Evolutionary conservation across 23 red algal genomes (phyloP).

Genomic region (Agarophyton chilense): DNA sequence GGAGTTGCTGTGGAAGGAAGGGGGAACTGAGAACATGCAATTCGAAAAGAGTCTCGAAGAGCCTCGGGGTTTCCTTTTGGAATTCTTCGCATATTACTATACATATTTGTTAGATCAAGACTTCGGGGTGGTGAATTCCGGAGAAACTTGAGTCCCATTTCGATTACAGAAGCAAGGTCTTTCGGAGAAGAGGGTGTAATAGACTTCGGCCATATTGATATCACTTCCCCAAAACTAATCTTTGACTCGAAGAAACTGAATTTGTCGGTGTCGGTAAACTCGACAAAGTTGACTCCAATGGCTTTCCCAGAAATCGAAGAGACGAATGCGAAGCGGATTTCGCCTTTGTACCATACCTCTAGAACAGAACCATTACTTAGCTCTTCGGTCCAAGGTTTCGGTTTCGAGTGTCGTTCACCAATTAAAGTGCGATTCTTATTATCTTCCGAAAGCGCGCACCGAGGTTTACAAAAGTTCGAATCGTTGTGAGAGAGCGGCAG

Average conservation of each 20-base stretch:
- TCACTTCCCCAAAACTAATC: slow-evolving; percentile 53
- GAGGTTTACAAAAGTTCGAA: not conserved
- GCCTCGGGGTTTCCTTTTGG: slow-evolving; percentile 30
- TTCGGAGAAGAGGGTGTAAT: slow-evolving; percentile 13
- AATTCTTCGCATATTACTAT: slow-evolving; percentile 26
- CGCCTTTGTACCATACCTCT: slow-evolving; percentile 28
- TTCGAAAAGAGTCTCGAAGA: slow-evolving; percentile 7
- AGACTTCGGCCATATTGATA: slow-evolving; percentile 29
- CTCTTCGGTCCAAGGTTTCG: slow-evolving; percentile 1
- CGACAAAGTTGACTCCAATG: slow-evolving; percentile 8
- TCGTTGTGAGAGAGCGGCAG: not conserved
- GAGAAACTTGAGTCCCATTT: slow-evolving; percentile 32
- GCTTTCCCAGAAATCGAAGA: slow-evolving; percentile 24
- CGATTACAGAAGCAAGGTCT: not conserved
- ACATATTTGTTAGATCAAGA: slow-evolving; percentile 27
- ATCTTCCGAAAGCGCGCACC: not conserved
- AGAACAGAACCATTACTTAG: slow-evolving; percentile 10
- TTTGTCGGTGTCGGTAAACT: not conserved
- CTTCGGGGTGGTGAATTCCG: slow-evolving; percentile 34
- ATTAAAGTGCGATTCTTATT: not conserved
- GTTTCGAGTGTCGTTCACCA: not conserved
- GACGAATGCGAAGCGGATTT: slow-evolving; percentile 45
- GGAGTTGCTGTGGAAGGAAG: not conserved
- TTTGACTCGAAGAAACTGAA: not conserved
- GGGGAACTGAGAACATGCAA: slow-evolving; percentile 19